Percentiles rank a stretch among this genome's conserved stretches.
Conservation (phyloP, 2,329 filamentous ascomycete species). For the Aspergillus brunneoviolaceus region DNA sequence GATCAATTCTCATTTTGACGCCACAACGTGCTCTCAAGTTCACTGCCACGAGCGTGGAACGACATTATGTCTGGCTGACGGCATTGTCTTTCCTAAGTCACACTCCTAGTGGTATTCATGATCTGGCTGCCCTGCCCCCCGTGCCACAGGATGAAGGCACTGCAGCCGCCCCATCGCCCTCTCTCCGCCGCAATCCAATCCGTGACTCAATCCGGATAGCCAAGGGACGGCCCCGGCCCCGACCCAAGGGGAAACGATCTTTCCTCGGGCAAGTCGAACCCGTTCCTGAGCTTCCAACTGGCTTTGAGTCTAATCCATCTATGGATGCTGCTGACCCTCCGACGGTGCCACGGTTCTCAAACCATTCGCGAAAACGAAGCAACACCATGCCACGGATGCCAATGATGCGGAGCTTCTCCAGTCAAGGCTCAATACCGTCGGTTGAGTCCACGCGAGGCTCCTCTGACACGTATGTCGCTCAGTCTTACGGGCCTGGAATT, state of each 20-base stretch:
- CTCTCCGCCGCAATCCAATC: conserved; percentile 61
- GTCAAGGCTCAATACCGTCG: conserved; percentile 38
- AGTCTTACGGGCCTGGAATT: conserved; percentile 27
- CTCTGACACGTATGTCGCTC: conserved; percentile 55
- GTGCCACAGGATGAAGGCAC: conserved; percentile 44
- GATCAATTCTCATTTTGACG: conserved; percentile 92
- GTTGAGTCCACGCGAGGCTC: conserved; percentile 47
- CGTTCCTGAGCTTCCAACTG: conserved; percentile 35
- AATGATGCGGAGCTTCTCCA: conserved; percentile 75
- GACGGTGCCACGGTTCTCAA: conserved; percentile 54
- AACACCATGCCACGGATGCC: conserved; percentile 76
- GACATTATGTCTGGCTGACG: conserved; percentile 93
- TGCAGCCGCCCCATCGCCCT: conserved; percentile 47
- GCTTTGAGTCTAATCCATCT: conserved; percentile 32
- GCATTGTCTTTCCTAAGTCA: conserved; percentile 93
- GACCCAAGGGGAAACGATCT: conserved; percentile 41
- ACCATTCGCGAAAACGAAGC: conserved; percentile 81
- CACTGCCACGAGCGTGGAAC: conserved; percentile 76
- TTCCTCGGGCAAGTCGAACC: conserved; percentile 31
- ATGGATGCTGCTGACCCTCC: conserved; percentile 51
- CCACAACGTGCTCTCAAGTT: conserved; percentile 94
- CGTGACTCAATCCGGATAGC: conserved; percentile 87
- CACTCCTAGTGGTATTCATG: conserved; percentile 76
- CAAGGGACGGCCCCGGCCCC: conserved; percentile 64
- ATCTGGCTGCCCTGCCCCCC: conserved; percentile 63